Conservation (phyloP, 495 filamentous ascomycete species). For the Penicillium pancosmium region DNA sequence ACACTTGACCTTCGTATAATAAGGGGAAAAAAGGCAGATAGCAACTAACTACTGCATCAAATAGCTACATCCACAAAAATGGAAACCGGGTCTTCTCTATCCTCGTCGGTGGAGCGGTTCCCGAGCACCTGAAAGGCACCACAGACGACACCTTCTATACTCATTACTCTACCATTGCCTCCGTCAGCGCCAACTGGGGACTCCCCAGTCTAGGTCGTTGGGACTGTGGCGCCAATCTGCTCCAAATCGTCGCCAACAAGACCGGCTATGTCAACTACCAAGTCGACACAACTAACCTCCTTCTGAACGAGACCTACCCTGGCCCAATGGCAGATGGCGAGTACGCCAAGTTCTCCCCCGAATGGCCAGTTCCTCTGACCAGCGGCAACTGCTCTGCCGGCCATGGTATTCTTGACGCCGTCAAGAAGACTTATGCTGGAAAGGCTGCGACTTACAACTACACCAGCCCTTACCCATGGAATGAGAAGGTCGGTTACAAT, state of each 20-base stretch:
- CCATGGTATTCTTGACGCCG: constrained; percentile 41
- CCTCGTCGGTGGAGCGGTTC: constrained; percentile 66
- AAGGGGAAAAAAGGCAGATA: not conserved
- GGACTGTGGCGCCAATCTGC: constrained; percentile 73
- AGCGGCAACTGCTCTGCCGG: constrained; percentile 46
- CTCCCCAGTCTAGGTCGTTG: constrained; percentile 69
- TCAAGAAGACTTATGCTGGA: constrained; percentile 41
- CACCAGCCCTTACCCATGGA: constrained; percentile 37
- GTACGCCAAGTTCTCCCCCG: constrained; percentile 33
- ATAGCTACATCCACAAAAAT: constrained; percentile 7
- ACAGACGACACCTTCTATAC: constrained; percentile 70
- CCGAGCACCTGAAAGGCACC: constrained; percentile 57
- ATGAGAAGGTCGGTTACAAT: constrained; percentile 25
- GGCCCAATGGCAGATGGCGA: constrained; percentile 42
- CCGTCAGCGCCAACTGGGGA: constrained; percentile 68
- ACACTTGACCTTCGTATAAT: not conserved
- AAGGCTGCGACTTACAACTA: constrained; percentile 41
- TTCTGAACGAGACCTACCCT: constrained; percentile 48
- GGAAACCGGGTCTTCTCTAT: constrained; percentile 38
- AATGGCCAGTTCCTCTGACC: constrained; percentile 48
- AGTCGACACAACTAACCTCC: constrained; percentile 47
- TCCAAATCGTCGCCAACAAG: constrained; percentile 59
- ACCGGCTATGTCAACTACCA: constrained; percentile 59
- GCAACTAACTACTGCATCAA: not conserved
- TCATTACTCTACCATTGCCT: constrained; percentile 70